A percentile compares a stretch with the other conserved stretches of the same genome.
Evolutionary conservation across 2,329 filamentous ascomycete genomes (phyloP).

Genomic region (Escovopsis weberi): DNA sequence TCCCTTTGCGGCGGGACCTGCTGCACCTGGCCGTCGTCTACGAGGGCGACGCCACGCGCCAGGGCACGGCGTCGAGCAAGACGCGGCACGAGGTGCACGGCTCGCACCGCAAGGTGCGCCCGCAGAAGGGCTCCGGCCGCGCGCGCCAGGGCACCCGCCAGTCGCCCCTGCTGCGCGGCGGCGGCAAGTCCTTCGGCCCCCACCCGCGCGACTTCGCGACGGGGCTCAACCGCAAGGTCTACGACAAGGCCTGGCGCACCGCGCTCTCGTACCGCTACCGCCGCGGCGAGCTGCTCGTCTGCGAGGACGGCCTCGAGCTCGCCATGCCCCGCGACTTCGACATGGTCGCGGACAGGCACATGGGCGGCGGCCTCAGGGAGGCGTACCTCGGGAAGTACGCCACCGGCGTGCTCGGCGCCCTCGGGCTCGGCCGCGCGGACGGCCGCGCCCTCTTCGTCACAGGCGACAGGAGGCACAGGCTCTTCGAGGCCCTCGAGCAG

Average conservation of each 20-base stretch:
- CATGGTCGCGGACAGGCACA: conserved; percentile 24
- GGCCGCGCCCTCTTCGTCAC: conserved; percentile 69
- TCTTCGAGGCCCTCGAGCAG: conserved; percentile 53
- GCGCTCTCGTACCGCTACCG: conserved; percentile 85
- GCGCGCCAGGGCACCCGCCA: conserved; percentile 72
- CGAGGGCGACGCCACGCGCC: conserved; percentile 78
- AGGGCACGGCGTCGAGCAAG: conserved; percentile 74
- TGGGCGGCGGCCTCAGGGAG: conserved; percentile 34
- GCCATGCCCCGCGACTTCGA: conserved; percentile 35
- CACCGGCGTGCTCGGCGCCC: conserved; percentile 51
- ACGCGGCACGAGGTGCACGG: conserved; percentile 73
- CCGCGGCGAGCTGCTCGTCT: conserved; percentile 72
- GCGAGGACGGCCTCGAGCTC: conserved; percentile 65
- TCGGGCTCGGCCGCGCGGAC: conserved; percentile 51
- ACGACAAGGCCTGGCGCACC: conserved; percentile 90
- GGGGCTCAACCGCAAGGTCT: conserved; percentile 71
- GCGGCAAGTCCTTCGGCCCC: conserved; percentile 82
- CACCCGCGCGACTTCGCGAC: conserved; percentile 84
- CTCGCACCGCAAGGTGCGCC: conserved; percentile 64
- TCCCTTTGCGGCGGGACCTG: conserved; percentile 80
- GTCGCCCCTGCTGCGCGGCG: conserved; percentile 68
- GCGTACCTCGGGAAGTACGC: conserved; percentile 49
- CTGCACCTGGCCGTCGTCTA: conserved; percentile 85
- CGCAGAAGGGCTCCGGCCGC: conserved; percentile 73
- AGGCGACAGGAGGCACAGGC: conserved; percentile 38